Percentiles rank a stretch among this genome's conserved stretches.
Conservation (phyloP, 495 filamentous ascomycete genomes). For the Aspergillus steynii region DNA sequence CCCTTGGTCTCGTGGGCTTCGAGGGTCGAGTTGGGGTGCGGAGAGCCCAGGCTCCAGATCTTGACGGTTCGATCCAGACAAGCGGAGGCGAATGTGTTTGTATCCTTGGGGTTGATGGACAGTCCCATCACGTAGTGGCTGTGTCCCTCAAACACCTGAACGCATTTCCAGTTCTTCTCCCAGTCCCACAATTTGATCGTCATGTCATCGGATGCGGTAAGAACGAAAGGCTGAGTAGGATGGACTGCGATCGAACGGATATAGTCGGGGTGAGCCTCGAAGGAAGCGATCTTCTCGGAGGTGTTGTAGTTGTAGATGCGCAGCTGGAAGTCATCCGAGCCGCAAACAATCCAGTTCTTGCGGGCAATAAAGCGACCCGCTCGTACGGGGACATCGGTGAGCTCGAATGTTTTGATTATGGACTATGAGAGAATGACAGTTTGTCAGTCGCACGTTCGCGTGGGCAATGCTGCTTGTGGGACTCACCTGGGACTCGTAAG, state of each 20-base stretch:
- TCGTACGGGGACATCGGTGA: slow-evolving; percentile 97
- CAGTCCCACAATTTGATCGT: slow-evolving; percentile 99
- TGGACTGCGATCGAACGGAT: slow-evolving; percentile 98
- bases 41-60: slow-evolving; percentile 94
- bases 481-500: slow-evolving; percentile 85
- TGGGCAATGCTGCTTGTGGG: not conserved
- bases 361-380: slow-evolving; percentile 95
- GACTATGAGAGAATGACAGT: slow-evolving; percentile 44
- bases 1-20: slow-evolving; percentile 98
- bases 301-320: slow-evolving; percentile 99
- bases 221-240: slow-evolving; percentile 90
- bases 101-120: slow-evolving; percentile 98
- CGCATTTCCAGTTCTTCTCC: slow-evolving; percentile 97
- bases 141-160: slow-evolving; percentile 98
- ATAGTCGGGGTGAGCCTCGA: slow-evolving; percentile 98
- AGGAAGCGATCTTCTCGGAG: slow-evolving; percentile 96
- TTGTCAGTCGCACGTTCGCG: slow-evolving; percentile 14
- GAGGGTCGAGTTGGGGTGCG: slow-evolving; percentile 88
- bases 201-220: slow-evolving; percentile 99
- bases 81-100: slow-evolving; percentile 95
- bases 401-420: slow-evolving; percentile 98
- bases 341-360: slow-evolving; percentile 99
- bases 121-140: slow-evolving; percentile 99
- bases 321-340: slow-evolving; percentile 97
- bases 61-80: slow-evolving; percentile 97